phyloP scores from a whole-genome alignment of 2,329 filamentous ascomycete genomes.

The Rutstroemia sp. region DNA sequence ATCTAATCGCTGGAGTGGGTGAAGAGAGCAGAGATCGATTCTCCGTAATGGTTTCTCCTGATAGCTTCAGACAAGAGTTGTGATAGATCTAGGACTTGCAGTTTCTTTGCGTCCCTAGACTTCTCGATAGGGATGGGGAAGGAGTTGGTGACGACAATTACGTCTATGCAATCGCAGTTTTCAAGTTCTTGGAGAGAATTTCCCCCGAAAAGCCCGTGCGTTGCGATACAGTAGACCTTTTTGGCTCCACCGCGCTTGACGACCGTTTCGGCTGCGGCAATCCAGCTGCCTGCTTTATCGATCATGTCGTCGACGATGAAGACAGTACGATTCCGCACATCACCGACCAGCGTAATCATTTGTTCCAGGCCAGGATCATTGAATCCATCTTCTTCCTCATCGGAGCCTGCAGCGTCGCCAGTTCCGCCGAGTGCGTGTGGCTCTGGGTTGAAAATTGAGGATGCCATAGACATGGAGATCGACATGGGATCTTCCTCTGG shows the following conservation, averaged over 20 bases:
- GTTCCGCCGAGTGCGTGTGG: constrained; percentile 70
- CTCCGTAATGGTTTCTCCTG: constrained; percentile 91
- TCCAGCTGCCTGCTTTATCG: constrained; percentile 94
- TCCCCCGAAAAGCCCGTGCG: constrained; percentile 87
- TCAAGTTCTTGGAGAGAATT: constrained; percentile 87
- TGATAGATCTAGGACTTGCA: constrained; percentile 84
- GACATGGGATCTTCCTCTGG: constrained; percentile 74
- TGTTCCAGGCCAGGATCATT: constrained; percentile 77
- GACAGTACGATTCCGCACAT: constrained; percentile 80
- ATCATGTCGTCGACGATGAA: constrained; percentile 99
- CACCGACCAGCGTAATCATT: constrained; percentile 95
- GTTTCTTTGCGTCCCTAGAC: constrained; percentile 65
- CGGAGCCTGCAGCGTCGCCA: constrained; percentile 75
- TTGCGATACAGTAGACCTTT: constrained; percentile 96
- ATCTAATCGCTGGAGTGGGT: constrained; percentile 23
- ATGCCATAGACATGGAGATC: constrained; percentile 59
- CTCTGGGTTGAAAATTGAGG: constrained; percentile 67
- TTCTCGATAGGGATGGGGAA: constrained; percentile 82
- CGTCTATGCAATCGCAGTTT: constrained; percentile 85
- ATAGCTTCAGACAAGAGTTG: constrained; percentile 87
- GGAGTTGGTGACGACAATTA: constrained; percentile 93
- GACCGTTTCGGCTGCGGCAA: constrained; percentile 92
- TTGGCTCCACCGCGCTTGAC: constrained; percentile 87
- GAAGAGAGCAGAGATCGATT: constrained; percentile 50
- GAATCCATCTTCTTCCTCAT: constrained; percentile 89